phyloP scores from a whole-genome alignment of 345 rosid species.

The Fremontodendron californicum region DNA sequence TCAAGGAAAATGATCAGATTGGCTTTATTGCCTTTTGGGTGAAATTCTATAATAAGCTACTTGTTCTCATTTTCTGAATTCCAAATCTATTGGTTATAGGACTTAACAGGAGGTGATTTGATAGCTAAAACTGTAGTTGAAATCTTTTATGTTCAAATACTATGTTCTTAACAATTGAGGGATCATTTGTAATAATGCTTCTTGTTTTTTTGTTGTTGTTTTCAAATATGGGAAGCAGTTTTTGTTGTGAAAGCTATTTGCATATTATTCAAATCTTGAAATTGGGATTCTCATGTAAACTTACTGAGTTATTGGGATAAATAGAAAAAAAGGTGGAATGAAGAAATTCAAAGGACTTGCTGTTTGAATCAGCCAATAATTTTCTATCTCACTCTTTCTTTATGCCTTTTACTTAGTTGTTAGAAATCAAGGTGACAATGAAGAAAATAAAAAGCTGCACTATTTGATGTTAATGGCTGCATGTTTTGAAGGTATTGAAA shows the following conservation, averaged over 20 bases:
- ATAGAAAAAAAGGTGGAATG: no score
- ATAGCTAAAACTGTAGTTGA: neutral
- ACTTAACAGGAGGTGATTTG: neutral
- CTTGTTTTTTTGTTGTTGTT: neutral
- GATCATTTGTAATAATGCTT: neutral
- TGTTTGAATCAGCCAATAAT: no score
- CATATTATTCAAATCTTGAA: neutral
- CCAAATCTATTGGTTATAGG: neutral
- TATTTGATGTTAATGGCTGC: no score
- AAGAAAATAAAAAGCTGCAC: no score
- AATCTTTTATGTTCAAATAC: neutral
- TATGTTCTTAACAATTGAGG: neutral
- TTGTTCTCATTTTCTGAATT: neutral
- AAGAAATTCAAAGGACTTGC: no score
- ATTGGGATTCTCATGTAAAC: no score
- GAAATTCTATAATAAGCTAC: neutral
- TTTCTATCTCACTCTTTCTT: no score
- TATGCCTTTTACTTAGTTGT: no score
- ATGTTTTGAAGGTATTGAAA: no score
- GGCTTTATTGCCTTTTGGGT: neutral
- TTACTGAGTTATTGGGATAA: no score
- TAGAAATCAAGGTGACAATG: no score
- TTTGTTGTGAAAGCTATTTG: neutral
- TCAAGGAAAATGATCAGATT: neutral
- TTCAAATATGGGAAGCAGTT: neutral